Base-by-base conservation (phyloP, 371 early-diverging fungal species). In the Polyrhizophydium stewartii region DNA sequence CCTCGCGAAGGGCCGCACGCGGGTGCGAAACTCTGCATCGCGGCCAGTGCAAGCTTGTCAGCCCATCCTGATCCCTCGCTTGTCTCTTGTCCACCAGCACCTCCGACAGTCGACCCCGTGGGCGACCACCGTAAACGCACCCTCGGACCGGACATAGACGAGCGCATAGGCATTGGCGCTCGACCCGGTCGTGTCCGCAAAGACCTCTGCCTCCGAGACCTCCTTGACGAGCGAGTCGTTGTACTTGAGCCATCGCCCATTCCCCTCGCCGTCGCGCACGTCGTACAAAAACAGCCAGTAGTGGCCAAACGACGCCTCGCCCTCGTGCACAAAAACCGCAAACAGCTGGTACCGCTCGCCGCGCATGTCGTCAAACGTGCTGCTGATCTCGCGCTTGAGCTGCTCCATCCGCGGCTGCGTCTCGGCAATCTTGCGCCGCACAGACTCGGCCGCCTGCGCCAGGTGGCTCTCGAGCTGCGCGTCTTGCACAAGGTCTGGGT, bases 261-360 rank as follows among this genome's bases (percentile, higher is more conserved):
- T n/a, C 10, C 45, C 19, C 24, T 45, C n/a, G 12, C 7, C 12
- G 24, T 53, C 9, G 79, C 63, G 72, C 31, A 78, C 78, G 63
- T 94, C 90, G 6, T 81, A 76, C 25, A 94, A 83, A 60, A 90
- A 92, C 9, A 89, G 82, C 89, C 92, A 92, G 64, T 94, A 94
- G 65, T 94, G 95, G 0, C 93, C 95, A 78, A 84, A 92, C 40
- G 84, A 81, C 19, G 91, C 87, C 63, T 83, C 81, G 74, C 61
- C 85, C 68, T 82, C 80, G 66, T 86, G 88, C 35, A 87, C 79
- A 66, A 87, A 86, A 6, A 89, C 89, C 3, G 89, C 89, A 59
- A 87, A 87, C 6, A 89, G 60, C 1, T 65, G 64, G 67, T 89
- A 89, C 32, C 73, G 16, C 9, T 31, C 35, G 25, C 55, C 55